Conservation (phyloP, 345 rosid species). For the Pistacia vera region DNA sequence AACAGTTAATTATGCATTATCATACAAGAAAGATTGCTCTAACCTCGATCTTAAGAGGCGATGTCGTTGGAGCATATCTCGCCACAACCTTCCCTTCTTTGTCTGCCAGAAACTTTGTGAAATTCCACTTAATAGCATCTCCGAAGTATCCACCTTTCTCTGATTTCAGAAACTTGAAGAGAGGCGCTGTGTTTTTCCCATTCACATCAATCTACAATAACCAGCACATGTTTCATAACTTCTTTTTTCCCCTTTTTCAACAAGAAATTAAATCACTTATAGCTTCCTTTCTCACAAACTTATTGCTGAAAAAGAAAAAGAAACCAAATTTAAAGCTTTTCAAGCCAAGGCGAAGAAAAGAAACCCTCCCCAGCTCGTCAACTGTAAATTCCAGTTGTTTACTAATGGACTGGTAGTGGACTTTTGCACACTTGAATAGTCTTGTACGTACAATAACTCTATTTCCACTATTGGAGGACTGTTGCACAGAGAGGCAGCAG, state of each 20-base stretch:
- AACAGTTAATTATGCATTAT: not conserved
- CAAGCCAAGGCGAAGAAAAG: not conserved
- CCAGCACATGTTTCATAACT: too few species aligned
- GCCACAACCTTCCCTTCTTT: slow-evolving; percentile 79
- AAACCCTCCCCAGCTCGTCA: not conserved
- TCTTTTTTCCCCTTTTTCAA: not conserved
- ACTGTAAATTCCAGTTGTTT: not conserved
- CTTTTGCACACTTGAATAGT: not conserved
- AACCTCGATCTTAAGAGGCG: slow-evolving; percentile 83
- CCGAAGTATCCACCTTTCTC: slow-evolving; percentile 76
- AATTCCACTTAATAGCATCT: slow-evolving; percentile 90
- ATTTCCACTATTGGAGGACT: not conserved
- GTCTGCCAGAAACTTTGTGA: slow-evolving; percentile 80
- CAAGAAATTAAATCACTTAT: not conserved
- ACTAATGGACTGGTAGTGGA: not conserved
- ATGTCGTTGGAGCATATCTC: slow-evolving; percentile 77
- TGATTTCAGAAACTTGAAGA: slow-evolving; percentile 79
- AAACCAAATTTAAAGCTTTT: not conserved
- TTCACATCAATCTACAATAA: slow-evolving; percentile 70
- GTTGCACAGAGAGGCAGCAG: not conserved
- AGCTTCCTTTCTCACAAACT: not conserved
- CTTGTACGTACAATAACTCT: not conserved
- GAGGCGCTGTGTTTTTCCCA: slow-evolving; percentile 71
- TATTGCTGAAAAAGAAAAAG: not conserved
- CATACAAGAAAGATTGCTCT: not conserved